phyloP scores from a whole-genome alignment of 495 filamentous ascomycete species.

The Physcia stellaris region DNA sequence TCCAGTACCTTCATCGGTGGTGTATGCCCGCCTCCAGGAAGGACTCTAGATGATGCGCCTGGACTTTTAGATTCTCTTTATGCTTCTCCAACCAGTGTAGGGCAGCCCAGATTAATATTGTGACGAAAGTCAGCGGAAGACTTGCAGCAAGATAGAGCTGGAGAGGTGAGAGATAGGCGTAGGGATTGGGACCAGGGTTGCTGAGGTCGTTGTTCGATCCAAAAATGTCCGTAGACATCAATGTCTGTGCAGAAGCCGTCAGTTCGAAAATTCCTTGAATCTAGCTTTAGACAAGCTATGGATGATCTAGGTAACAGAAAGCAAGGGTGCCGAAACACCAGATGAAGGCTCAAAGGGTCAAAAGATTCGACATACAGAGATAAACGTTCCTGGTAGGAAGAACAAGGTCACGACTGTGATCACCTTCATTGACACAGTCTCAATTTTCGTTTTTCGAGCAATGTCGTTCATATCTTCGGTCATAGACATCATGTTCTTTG shows the following conservation, averaged over 20 bases:
- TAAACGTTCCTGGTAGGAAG: constrained; percentile 28
- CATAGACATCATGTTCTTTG: constrained; percentile 17
- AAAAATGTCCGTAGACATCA: constrained; percentile 23
- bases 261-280: background rate
- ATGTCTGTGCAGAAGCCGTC: constrained; percentile 10
- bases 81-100: constrained; percentile 9
- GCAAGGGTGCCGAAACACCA: no score
- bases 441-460: constrained; percentile 24
- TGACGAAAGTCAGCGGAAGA: constrained; percentile 10
- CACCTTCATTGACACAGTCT: constrained; percentile 28
- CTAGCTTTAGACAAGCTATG: no score
- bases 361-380: constrained; percentile 23
- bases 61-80: no score
- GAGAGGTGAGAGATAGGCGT: constrained; percentile 1
- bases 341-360: no score
- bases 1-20: no score
- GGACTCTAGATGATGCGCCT: no score
- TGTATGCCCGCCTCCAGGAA: no score
- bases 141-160: constrained; percentile 10
- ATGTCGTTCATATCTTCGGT: constrained; percentile 23
- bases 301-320: no score
- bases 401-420: constrained; percentile 28
- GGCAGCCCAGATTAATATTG: constrained; percentile 8
- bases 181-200: no score
- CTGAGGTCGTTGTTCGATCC: no score